Evolutionary conservation across 75 land plant genomes (phyloP).

Genomic region (Pinus taeda): DNA sequence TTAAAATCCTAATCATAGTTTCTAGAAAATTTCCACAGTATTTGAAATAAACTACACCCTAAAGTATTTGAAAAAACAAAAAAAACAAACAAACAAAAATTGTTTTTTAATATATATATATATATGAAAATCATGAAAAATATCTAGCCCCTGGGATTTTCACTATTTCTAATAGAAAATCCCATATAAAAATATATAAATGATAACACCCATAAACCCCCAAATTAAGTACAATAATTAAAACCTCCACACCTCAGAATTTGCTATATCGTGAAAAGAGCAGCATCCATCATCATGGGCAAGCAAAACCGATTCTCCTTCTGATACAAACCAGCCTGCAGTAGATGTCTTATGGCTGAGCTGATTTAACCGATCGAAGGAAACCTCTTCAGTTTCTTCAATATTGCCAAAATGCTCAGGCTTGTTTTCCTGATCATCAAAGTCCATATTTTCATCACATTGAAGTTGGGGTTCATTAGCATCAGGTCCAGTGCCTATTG

Average conservation of each 20-base stretch:
- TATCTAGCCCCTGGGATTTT: not conserved
- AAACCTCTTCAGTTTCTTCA: conserved; percentile 37
- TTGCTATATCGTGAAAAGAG: conserved; percentile 75
- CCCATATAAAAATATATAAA: not conserved
- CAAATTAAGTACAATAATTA: not conserved
- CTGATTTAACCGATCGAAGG: conserved; percentile 33
- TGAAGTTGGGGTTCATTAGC: conserved; percentile 2
- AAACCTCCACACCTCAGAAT: conserved; percentile 62
- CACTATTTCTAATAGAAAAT: not conserved
- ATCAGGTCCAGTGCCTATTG: not conserved
- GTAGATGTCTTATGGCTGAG: conserved; percentile 74
- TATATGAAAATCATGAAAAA: too few relatives aligned
- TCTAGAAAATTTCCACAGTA: too few relatives aligned
- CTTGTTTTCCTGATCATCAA: conserved; percentile 52
- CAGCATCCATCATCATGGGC: conserved; percentile 94
- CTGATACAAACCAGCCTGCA: conserved; percentile 97
- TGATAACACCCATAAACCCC: not conserved
- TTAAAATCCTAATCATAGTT: too few relatives aligned
- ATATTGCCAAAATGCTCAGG: conserved; percentile 9
- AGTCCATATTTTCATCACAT: conserved; percentile 37
- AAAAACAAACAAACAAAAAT: too few relatives aligned
- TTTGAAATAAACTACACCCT: too few relatives aligned
- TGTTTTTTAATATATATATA: too few relatives aligned
- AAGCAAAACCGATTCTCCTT: conserved; percentile 89
- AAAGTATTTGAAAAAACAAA: too few relatives aligned